Base-by-base conservation (phyloP, 306 rosid genomes). In the Lablab purpureus region DNA sequence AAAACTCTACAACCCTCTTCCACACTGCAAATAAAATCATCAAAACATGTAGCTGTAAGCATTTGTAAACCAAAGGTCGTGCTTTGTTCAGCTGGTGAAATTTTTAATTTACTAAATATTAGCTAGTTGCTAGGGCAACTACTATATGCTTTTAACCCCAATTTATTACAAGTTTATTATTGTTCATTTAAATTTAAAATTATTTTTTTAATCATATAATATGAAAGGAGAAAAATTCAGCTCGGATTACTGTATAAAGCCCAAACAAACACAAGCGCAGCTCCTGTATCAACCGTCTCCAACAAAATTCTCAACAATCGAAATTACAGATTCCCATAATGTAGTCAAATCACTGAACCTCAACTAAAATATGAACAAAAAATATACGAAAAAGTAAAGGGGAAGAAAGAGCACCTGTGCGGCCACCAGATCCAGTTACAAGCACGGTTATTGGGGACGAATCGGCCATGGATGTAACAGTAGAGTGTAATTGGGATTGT, bases 401-500 rank as follows among this genome's bases (percentile, higher is more conserved):
- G 7, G 7, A 17, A 70, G n/a, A 73, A 40, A 52, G 76, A 43
- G 54, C 28, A 94, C 98, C 97, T 45, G 99, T 91, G 84, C 98
- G 88, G 45, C 99, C 99, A 76, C 92, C 97, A 47, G 99, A 97
- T 75, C 99, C 99, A 4, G 99, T 91, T 67, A 95, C 97, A 41
- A 95, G 99, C 30, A 95, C 97, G 5, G 92, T 90, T 60, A 34
- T 75, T n/a, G 25, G 72, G 72, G 87, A 80, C 6, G 81, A 82
- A 78, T 77, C 91, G 43, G 97, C 93, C 99, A 92, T 94, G 30
- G 87, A n/a, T 34, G 13, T 3, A 36, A 65, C 6, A 9, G 32
- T 11, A 5, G 19, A 19, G 52, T 19, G 51, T n/a, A 40, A 66
- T 21, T 66, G n/a, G 52, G 8, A 67, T 37, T 22, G 15, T 19